These are phyloP conservation scores for Mortierella antarctica DNA, from an alignment of 192 early-diverging fungal species.

Conservation along the genomic window DNA sequence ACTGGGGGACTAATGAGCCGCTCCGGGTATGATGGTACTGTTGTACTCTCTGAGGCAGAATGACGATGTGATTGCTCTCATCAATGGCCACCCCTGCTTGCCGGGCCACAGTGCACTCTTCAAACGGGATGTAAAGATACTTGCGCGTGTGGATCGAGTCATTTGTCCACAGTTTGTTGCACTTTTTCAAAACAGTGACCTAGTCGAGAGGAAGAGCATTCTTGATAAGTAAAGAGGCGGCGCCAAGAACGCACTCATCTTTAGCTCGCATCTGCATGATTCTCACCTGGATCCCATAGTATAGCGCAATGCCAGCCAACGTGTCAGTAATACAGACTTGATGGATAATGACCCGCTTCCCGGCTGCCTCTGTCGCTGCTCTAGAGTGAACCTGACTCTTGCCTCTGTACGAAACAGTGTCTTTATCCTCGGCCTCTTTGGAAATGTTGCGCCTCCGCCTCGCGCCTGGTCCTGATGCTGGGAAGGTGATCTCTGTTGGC, in stretches of 20 bases:
- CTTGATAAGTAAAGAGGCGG: not conserved
- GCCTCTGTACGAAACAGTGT: not conserved
- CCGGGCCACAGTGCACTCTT: constrained; percentile 43
- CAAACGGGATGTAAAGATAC: constrained; percentile 61
- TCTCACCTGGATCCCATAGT: constrained; percentile 61
- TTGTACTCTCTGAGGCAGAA: constrained; percentile 29
- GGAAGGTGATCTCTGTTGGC: not conserved
- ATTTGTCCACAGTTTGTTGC: constrained; percentile 63
- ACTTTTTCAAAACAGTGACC: constrained; percentile 55
- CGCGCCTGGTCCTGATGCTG: not conserved
- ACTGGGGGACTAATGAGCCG: not conserved
- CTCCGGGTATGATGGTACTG: constrained; percentile 2
- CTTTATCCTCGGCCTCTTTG: constrained; percentile 9
- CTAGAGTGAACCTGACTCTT: not conserved
- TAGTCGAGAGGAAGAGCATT: constrained; percentile 12
- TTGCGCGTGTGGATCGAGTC: constrained; percentile 64
- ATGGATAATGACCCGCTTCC: constrained; percentile 56
- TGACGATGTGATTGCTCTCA: constrained; percentile 24
- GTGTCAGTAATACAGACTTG: constrained; percentile 54
- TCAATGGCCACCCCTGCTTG: constrained; percentile 33
- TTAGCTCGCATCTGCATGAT: not conserved
- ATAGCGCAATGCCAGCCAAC: constrained; percentile 59
- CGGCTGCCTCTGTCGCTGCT: not conserved
- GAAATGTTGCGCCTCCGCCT: constrained; percentile 18
- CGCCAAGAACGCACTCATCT: not conserved